phyloP scores from a whole-genome alignment of 768 basidiomycete species.

The Imleria badia region DNA sequence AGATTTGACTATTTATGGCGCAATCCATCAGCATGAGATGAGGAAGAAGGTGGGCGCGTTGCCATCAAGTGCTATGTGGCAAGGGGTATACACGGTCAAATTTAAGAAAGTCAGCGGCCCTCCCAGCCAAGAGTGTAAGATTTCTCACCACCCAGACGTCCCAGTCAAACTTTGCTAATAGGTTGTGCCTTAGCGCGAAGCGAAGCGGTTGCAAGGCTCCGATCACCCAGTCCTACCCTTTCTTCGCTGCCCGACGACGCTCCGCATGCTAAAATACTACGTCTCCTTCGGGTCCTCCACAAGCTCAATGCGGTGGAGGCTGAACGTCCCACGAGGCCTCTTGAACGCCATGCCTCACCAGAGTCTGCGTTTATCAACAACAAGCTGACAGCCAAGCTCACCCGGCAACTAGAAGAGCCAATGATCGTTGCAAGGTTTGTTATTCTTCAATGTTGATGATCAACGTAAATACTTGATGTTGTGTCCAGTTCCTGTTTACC shows the following conservation, averaged over 20 bases:
- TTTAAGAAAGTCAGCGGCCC: conserved; percentile 88
- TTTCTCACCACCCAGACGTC: not conserved
- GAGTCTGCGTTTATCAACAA: conserved; percentile 95
- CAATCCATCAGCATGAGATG: conserved; percentile 88
- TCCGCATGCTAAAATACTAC: conserved; percentile 86
- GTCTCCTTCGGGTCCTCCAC: conserved; percentile 84
- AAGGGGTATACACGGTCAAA: conserved; percentile 86
- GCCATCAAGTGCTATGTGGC: conserved; percentile 79
- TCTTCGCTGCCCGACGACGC: conserved; percentile 83
- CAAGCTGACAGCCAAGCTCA: conserved; percentile 97
- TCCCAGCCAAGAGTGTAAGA: conserved; percentile 60
- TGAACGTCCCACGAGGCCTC: conserved; percentile 51
- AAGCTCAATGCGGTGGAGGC: conserved; percentile 74
- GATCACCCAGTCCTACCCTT: conserved; percentile 64
- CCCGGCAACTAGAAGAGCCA: conserved; percentile 93
- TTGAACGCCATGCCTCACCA: conserved; percentile 58
- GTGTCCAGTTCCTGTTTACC: conserved; percentile 82
- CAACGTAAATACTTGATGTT: conserved; percentile 1
- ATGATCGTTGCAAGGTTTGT: conserved; percentile 97
- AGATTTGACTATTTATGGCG: conserved; percentile 94
- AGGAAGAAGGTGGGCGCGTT: conserved; percentile 66
- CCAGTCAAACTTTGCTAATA: conserved; percentile 5
- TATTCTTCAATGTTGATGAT: not conserved
- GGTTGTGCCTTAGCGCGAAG: conserved; percentile 31
- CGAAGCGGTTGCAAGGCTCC: conserved; percentile 47